A percentile compares a stretch with the other conserved stretches of the same genome.
phyloP scores from a whole-genome alignment of 139 green algal genomes.

The Chlorella sorokiniana region DNA sequence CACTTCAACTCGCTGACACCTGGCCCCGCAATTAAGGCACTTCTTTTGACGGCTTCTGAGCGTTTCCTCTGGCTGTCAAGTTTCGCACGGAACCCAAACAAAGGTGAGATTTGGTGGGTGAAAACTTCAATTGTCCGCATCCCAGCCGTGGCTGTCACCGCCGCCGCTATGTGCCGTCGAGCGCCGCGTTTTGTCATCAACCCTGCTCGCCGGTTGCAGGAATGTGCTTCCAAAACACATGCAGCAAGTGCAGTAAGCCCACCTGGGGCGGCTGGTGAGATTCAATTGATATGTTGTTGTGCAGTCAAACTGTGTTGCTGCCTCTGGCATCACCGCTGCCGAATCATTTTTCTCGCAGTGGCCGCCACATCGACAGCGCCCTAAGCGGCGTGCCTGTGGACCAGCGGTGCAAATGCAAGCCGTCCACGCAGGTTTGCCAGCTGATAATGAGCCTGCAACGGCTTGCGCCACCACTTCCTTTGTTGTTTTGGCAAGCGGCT shows the following conservation, averaged over 20 bases:
- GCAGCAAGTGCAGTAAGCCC: conserved; percentile 1
- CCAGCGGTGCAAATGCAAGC: conserved; percentile 40
- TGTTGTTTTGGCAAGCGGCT: no score
- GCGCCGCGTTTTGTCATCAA: not conserved
- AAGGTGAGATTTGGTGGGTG: no score
- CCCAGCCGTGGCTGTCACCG: no score
- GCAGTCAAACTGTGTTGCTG: not conserved
- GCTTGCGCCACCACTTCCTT: not conserved
- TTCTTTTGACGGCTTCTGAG: no score
- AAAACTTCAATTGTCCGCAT: no score
- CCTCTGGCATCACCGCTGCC: not conserved
- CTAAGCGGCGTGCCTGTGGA: conserved; percentile 28
- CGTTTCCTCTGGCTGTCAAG: no score
- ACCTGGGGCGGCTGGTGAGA: conserved; percentile 8
- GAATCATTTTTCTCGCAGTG: not conserved
- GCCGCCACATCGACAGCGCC: conserved; percentile 32
- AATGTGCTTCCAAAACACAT: conserved; percentile 23
- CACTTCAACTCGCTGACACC: no score
- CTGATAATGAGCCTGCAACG: not conserved
- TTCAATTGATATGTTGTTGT: not conserved
- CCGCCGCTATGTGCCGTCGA: no score
- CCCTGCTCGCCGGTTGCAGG: no score
- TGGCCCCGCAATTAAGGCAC: no score
- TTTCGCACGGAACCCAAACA: no score
- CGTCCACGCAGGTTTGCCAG: not conserved